Conservation (phyloP, 768 basidiomycete species). For the Kwoniella sp. region DNA sequence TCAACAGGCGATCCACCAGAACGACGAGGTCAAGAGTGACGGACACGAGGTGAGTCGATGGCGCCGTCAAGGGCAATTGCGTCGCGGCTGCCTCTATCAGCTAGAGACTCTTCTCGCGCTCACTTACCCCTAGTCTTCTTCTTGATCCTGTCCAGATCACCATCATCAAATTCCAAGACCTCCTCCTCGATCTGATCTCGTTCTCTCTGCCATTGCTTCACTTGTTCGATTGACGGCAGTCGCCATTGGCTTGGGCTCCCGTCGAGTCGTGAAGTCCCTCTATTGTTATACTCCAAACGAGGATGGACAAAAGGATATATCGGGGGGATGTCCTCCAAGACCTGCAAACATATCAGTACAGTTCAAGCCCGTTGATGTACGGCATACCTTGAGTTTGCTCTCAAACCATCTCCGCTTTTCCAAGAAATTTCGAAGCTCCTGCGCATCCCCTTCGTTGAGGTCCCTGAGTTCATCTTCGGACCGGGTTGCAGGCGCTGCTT, state of each 20-base stretch:
- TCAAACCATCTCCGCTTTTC: constrained; percentile 50
- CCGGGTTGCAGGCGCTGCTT: background rate
- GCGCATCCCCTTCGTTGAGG: constrained; percentile 38
- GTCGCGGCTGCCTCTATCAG: constrained; percentile 32
- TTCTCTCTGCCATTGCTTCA: constrained; percentile 36
- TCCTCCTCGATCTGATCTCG: constrained; percentile 43
- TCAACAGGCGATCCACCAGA: constrained; percentile 27
- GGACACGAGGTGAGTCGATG: constrained; percentile 45
- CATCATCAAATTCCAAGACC: constrained; percentile 45
- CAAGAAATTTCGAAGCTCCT: constrained; percentile 39
- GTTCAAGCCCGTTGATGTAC: background rate
- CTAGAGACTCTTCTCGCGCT: background rate
- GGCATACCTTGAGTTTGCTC: constrained; percentile 37
- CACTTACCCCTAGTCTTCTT: constrained; percentile 43
- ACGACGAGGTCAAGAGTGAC: constrained; percentile 44
- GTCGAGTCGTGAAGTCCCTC: background rate
- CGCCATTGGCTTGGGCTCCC: constrained; percentile 7
- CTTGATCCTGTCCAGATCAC: constrained; percentile 48
- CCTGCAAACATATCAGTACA: constrained; percentile 20
- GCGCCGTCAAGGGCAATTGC: constrained; percentile 40
- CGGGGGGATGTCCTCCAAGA: constrained; percentile 31
- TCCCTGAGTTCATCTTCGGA: constrained; percentile 37
- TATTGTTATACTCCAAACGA: background rate
- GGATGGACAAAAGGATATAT: constrained; percentile 45
- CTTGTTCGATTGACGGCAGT: constrained; percentile 17